phyloP scores from a whole-genome alignment of 768 basidiomycete genomes.

The Mycena leptocephala region DNA sequence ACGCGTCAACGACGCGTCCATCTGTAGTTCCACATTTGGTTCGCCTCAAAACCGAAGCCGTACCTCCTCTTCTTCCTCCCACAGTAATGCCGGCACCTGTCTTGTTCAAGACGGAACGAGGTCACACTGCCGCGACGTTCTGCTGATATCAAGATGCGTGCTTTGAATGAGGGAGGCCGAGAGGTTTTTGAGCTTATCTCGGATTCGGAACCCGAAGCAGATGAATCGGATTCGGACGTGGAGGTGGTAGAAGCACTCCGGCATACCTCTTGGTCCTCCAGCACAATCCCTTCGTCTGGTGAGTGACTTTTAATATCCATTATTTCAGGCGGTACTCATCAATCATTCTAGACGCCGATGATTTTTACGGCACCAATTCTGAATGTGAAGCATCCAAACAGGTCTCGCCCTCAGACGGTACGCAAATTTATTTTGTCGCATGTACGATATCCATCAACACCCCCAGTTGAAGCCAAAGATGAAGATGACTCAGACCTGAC shows the following conservation, averaged over 20 bases:
- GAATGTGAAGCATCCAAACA: too few relatives aligned
- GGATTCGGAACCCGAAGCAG: neutral
- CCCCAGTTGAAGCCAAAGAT: neutral
- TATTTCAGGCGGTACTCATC: too few relatives aligned
- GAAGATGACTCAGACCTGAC: neutral
- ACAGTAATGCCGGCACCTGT: too few relatives aligned
- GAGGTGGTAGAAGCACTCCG: neutral
- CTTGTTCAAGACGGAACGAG: too few relatives aligned
- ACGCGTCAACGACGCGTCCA: neutral
- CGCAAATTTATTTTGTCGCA: too few relatives aligned
- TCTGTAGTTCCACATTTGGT: neutral
- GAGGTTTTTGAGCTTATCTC: constrained; percentile 10
- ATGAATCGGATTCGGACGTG: neutral
- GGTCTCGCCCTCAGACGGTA: too few relatives aligned
- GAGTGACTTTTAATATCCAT: neutral
- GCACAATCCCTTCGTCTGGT: neutral
- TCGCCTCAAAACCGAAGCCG: neutral
- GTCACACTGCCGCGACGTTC: too few relatives aligned
- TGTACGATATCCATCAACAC: neutral
- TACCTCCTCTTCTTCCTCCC: too few relatives aligned
- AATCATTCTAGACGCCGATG: too few relatives aligned
- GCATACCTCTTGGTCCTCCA: neutral
- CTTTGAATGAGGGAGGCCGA: neutral
- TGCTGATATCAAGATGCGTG: too few relatives aligned
- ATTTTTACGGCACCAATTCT: too few relatives aligned